phyloP scores from a whole-genome alignment of 306 rosid genomes.

The Medicago arabica region DNA sequence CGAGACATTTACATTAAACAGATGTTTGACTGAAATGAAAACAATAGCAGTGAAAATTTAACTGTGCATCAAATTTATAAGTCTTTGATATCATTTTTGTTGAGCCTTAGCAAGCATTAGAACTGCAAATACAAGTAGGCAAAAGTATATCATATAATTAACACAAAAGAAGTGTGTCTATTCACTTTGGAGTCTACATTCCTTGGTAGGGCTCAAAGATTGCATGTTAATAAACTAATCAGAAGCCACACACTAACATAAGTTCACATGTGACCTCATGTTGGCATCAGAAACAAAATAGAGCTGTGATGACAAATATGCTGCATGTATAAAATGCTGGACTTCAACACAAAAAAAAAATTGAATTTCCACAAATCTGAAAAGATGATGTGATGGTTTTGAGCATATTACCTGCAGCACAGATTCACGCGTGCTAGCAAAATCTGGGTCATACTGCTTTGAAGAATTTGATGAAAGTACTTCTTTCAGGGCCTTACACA shows the following conservation, averaged over 20 bases:
- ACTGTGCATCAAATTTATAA: no score
- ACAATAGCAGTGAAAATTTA: no score
- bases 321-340: slow-evolving; percentile 16
- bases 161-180: background rate
- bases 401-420: slow-evolving; percentile 72
- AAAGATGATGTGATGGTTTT: slow-evolving; percentile 24
- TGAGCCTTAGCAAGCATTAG: background rate
- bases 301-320: slow-evolving; percentile 1
- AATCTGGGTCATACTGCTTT: slow-evolving; percentile 66
- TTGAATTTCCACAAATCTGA: slow-evolving; percentile 19
- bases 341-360: slow-evolving; percentile 4
- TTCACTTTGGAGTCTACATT: slow-evolving; percentile 12
- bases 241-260: slow-evolving; percentile 19
- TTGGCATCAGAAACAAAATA: slow-evolving; percentile 21
- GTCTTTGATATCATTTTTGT: background rate
- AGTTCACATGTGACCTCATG: background rate
- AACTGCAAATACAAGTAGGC: slow-evolving; percentile 6
- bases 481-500: slow-evolving; percentile 70
- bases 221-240: background rate
- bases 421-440: slow-evolving; percentile 74
- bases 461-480: slow-evolving; percentile 65
- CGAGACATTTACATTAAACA: no score
- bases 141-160: slow-evolving; percentile 8
- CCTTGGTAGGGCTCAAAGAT: background rate
- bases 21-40: no score